A percentile compares a stretch with the other conserved stretches of the same genome.
phyloP scores from a whole-genome alignment of 176 grass and related monocot species.

The Bolboschoenus planiculmis region DNA sequence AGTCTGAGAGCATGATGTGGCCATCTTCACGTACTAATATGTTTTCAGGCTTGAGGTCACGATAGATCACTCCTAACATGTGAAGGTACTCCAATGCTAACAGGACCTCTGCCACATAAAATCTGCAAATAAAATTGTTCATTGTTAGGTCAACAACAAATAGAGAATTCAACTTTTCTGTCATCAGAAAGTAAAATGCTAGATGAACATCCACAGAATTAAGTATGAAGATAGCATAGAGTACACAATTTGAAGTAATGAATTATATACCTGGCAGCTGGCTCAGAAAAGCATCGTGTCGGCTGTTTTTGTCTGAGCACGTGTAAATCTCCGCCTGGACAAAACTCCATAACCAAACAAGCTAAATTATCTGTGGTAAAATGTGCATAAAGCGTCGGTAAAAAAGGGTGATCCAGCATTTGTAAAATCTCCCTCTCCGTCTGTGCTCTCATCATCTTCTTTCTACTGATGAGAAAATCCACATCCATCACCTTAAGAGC shows the following conservation, averaged over 20 bases:
- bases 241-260: not conserved
- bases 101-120: slow-evolving; percentile 90
- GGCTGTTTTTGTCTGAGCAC: slow-evolving; percentile 92
- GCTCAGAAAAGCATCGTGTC: slow-evolving; percentile 72
- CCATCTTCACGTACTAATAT: slow-evolving; percentile 98
- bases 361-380: slow-evolving; percentile 94
- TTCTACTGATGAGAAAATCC: slow-evolving; percentile 79
- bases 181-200: not conserved
- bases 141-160: slow-evolving; percentile 14
- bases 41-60: slow-evolving; percentile 97
- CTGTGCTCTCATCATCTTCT: slow-evolving; percentile 94
- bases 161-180: not conserved
- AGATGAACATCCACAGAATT: slow-evolving; percentile 14
- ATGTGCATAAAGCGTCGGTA: slow-evolving; percentile 89
- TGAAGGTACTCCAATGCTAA: slow-evolving; percentile 94
- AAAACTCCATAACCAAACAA: slow-evolving; percentile 95
- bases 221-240: not conserved
- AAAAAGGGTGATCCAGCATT: slow-evolving; percentile 95
- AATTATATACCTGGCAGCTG: slow-evolving; percentile 59
- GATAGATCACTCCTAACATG: slow-evolving; percentile 98
- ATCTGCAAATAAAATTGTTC: slow-evolving; percentile 38
- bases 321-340: slow-evolving; percentile 86
- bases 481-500: slow-evolving; percentile 97
- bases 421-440: slow-evolving; percentile 95
- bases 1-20: slow-evolving; percentile 97